These are phyloP conservation scores for Ustilago nuda DNA, from an alignment of 1,284 basidiomycete species.

Conservation along the genomic window DNA sequence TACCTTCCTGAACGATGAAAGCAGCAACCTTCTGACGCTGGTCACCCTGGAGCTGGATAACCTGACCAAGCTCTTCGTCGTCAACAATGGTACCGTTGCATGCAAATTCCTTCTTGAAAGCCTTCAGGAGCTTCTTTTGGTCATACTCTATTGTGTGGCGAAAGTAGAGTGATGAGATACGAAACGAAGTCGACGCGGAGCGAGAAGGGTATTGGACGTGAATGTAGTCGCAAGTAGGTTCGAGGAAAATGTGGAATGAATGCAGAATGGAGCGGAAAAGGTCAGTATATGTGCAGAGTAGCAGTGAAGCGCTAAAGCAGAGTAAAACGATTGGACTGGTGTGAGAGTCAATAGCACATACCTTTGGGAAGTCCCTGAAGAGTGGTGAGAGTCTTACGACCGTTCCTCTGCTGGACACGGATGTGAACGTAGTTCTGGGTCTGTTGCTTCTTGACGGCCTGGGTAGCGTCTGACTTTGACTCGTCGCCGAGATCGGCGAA, in stretches of 20 bases:
- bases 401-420: slow-evolving; percentile 97
- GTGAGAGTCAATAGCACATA: slow-evolving; percentile 69
- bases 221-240: background rate
- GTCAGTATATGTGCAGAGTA: slow-evolving; percentile 8
- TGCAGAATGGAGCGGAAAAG: background rate
- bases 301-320: background rate
- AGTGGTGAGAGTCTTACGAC: slow-evolving; percentile 97
- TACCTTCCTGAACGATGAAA: slow-evolving; percentile 67
- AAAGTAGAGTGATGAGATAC: background rate
- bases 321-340: background rate
- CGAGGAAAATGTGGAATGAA: background rate
- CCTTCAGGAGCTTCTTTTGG: slow-evolving; percentile 97
- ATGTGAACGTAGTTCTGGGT: slow-evolving; percentile 71
- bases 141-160: slow-evolving; percentile 82
- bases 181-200: background rate
- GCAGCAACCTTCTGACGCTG: slow-evolving; percentile 87
- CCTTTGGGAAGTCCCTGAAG: slow-evolving; percentile 95
- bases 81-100: slow-evolving; percentile 98
- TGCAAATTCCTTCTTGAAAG: slow-evolving; percentile 99
- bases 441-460: slow-evolving; percentile 58
- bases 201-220: background rate
- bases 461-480: slow-evolving; percentile 47
- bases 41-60: slow-evolving; percentile 99
- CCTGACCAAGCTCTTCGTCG: slow-evolving; percentile 94
- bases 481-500: slow-evolving; percentile 69